Percentiles rank a stretch among this genome's conserved stretches.
Evolutionary conservation across 345 rosid genomes (phyloP).

Genomic region (Salix caprea): DNA sequence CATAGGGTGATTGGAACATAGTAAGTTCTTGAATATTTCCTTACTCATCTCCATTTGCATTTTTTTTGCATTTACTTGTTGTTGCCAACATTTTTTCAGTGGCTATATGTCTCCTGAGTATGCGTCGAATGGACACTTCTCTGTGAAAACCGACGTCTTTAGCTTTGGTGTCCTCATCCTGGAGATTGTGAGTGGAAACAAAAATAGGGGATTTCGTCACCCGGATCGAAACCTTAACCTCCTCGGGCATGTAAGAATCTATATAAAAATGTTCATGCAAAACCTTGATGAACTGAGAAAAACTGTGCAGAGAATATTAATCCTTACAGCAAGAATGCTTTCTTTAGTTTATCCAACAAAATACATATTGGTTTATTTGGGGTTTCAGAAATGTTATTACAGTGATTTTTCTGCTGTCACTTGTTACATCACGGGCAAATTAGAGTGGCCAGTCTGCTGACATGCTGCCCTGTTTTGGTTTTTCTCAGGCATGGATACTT

Average conservation of each 20-base stretch:
- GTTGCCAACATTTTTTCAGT: background rate
- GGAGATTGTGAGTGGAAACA: constrained; percentile 10
- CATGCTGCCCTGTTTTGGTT: background rate
- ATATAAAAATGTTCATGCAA: too few relatives aligned
- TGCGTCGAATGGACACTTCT: background rate
- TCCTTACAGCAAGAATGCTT: background rate
- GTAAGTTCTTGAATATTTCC: background rate
- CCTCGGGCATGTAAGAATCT: constrained; percentile 12
- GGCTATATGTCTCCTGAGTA: constrained; percentile 17
- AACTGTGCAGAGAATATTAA: background rate
- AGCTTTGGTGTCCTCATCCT: constrained; percentile 13
- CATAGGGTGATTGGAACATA: constrained; percentile 11
- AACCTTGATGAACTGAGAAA: background rate
- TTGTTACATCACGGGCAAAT: background rate
- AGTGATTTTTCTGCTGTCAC: background rate
- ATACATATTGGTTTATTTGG: background rate
- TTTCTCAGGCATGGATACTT: constrained; percentile 8
- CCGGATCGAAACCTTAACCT: constrained; percentile 6
- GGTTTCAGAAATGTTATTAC: background rate
- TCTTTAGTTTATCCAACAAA: background rate
- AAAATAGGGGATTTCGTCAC: constrained; percentile 8
- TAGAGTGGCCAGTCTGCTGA: background rate
- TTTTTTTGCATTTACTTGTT: background rate
- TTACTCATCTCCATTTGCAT: background rate
- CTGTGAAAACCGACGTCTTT: constrained; percentile 10